Evolutionary conservation across 2,329 filamentous ascomycete genomes (phyloP), one percentile per base, ranked within the genome.

Genomic region (Neonectria coccinea): DNA sequence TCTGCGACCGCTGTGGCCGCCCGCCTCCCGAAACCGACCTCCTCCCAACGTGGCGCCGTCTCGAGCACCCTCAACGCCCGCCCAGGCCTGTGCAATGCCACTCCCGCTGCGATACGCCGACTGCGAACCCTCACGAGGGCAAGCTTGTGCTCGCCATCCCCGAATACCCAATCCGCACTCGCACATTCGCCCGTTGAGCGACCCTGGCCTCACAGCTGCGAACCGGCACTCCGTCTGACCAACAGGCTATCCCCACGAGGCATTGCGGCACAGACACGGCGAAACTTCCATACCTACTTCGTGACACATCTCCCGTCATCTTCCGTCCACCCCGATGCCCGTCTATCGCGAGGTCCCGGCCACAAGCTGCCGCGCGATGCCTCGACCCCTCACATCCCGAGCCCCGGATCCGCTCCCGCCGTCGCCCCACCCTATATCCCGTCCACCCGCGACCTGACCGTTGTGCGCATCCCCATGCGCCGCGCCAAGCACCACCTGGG

Each of bases 401-500:
- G 74, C 52, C 82, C 80, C 11, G 85, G 86, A 41, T 83, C 85
- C 29, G 82, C 86, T 44, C 88, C 89, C 12, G 83, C 85, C 1
- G 83, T 87, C n/a, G 85, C 88, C 54, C 84, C 88, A 11, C 84
- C 87, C 54, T 83, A 89, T 54, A 87, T 88, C 67, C 79, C 85
- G 14, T 64, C 72, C 45, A 85, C 81, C 58, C 88, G 93, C 71
- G 94, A 97, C 73, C 89, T 96, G 70, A 97, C 96, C 0, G 93
- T 98, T 6, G 96, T 98, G 52, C 92, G 96, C 39, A 99, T 99
- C 75, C 96, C 96, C 5, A 83, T 99, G 67, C 92, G 91, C 73
- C 94, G 92, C 72, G 96, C 96, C 31, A 98, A 98, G 77, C 96
- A 99, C 76, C 96, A 99, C 80, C 97, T 97, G 74, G 96, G 96